Percentiles rank a stretch among this genome's conserved stretches.
These are phyloP conservation scores for Gnetum montanum DNA, from an alignment of 75 land plant genomes.

Conservation along the genomic window DNA sequence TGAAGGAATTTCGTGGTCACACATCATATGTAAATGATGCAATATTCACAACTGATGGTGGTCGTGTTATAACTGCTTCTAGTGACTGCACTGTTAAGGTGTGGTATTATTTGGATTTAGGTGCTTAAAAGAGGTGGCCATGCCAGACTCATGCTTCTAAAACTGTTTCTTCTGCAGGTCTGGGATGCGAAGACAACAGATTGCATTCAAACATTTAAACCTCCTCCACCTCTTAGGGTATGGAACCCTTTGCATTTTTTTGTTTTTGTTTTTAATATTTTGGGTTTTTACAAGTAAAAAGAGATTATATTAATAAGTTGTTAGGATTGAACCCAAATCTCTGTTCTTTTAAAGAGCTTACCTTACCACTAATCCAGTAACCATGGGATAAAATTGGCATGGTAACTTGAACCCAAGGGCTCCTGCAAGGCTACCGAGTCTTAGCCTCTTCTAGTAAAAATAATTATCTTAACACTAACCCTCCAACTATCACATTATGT, in stretches of 20 bases:
- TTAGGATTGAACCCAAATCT: no score
- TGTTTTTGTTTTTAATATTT: no score
- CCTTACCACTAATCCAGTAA: no score
- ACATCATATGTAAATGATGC: slow-evolving; percentile 93
- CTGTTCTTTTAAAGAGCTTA: no score
- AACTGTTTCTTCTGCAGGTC: slow-evolving; percentile 41
- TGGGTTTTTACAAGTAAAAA: no score
- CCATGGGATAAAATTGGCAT: no score
- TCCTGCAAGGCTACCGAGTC: no score
- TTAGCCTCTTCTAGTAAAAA: no score
- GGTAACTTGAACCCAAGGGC: no score
- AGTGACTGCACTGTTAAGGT: slow-evolving; percentile 99
- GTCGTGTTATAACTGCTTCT: slow-evolving; percentile 89
- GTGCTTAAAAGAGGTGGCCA: not conserved
- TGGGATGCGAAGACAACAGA: slow-evolving; percentile 95
- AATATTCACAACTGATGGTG: slow-evolving; percentile 83
- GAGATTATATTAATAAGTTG: no score
- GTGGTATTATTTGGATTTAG: not conserved
- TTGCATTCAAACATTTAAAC: slow-evolving; percentile 91
- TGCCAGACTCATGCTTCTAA: not conserved
- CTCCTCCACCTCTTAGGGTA: slow-evolving; percentile 96
- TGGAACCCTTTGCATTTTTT: not conserved
- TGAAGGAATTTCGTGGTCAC: slow-evolving; percentile 97
- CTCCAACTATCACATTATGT: no score
- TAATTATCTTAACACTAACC: no score